A percentile compares a stretch with the other conserved stretches of the same genome.
phyloP scores from a whole-genome alignment of 208 protist genomes.

The Leishmania turanica region DNA sequence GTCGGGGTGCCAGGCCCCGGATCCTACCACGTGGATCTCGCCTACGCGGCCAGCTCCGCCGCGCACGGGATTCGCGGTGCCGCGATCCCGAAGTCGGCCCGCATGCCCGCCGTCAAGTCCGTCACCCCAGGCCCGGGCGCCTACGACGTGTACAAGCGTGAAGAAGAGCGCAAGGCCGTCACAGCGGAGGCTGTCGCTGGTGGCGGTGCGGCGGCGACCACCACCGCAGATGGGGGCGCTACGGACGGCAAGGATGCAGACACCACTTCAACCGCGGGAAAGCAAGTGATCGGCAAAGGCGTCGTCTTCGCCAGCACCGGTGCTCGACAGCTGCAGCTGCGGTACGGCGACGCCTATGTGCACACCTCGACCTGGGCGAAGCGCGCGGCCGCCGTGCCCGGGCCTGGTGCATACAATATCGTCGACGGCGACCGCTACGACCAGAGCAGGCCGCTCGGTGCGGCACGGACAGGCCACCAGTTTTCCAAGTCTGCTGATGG shows the following conservation, averaged over 20 bases:
- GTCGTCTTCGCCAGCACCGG: conserved; percentile 28
- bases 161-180: background rate
- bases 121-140: conserved; percentile 29
- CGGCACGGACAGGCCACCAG: conserved; percentile 14
- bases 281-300: conserved; percentile 2
- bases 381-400: conserved; percentile 26
- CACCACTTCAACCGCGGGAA: background rate
- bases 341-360: conserved; percentile 18
- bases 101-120: conserved; percentile 28
- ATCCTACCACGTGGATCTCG: conserved; percentile 53
- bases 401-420: conserved; percentile 42
- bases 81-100: conserved; percentile 27
- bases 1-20: conserved; percentile 52
- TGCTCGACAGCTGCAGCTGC: conserved; percentile 30
- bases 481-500: conserved; percentile 27
- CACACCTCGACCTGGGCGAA: conserved; percentile 22
- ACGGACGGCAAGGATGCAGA: background rate
- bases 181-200: background rate
- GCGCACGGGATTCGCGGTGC: conserved; percentile 20
- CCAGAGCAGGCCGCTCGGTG: conserved; percentile 15
- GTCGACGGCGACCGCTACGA: conserved; percentile 24
- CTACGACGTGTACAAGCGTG: conserved; percentile 17
- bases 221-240: background rate
- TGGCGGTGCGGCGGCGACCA: background rate
- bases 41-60: conserved; percentile 37